Evolutionary conservation across 2,329 filamentous ascomycete genomes (phyloP).

Genomic region (Nothophaeocryptopus gaeumannii): DNA sequence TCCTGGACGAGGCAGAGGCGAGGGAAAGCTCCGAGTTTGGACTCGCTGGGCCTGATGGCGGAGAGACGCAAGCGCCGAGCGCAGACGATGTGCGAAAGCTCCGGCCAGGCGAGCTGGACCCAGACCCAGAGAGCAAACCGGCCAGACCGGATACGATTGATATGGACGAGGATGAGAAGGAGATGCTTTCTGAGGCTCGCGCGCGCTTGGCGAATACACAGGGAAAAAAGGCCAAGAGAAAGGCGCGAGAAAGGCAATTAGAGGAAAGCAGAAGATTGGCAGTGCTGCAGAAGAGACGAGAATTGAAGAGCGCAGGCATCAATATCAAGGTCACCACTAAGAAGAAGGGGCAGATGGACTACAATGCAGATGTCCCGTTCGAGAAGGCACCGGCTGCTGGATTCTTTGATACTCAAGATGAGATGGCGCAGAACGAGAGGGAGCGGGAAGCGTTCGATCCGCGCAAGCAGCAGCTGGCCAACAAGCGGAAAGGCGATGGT

Average conservation of each 20-base stretch:
- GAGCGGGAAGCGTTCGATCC: conserved; percentile 86
- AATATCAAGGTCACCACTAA: conserved; percentile 92
- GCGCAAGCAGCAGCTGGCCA: conserved; percentile 82
- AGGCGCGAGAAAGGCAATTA: conserved; percentile 90
- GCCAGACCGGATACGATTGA: conserved; percentile 95
- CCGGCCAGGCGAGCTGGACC: conserved; percentile 83
- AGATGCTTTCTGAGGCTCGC: conserved; percentile 97
- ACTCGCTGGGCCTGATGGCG: conserved; percentile 79
- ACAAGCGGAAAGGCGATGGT: conserved; percentile 88
- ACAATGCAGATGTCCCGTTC: conserved; percentile 98
- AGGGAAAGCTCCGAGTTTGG: conserved; percentile 73
- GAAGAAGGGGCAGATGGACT: conserved; percentile 98
- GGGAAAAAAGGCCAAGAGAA: conserved; percentile 97
- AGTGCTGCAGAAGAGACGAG: conserved; percentile 87
- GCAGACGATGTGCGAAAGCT: conserved; percentile 88
- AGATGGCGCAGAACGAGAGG: conserved; percentile 75
- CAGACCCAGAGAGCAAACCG: conserved; percentile 95
- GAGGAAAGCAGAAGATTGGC: conserved; percentile 91
- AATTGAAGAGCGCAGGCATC: conserved; percentile 96
- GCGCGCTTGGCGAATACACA: conserved; percentile 96
- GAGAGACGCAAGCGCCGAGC: conserved; percentile 80
- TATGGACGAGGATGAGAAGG: conserved; percentile 97
- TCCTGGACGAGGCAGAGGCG: conserved; percentile 92
- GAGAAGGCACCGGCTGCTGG: conserved; percentile 85
- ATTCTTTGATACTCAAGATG: conserved; percentile 90